phyloP scores from a whole-genome alignment of 106 monocot genomes.

The Amphibolis antarctica region DNA sequence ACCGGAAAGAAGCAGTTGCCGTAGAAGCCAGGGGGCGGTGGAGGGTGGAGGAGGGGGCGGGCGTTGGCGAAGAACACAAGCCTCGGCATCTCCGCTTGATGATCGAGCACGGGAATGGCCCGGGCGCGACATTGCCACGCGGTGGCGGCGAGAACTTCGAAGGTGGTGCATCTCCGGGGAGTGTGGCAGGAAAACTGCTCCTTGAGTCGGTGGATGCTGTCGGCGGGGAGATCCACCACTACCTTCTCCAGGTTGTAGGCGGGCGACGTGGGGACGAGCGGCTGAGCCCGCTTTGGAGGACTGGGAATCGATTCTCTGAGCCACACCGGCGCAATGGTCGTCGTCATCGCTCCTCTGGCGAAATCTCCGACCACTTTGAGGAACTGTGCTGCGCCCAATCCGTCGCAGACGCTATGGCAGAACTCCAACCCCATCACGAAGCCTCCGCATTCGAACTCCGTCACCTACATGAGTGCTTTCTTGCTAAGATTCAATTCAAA shows the following conservation, averaged over 20 bases:
- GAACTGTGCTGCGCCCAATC: background rate
- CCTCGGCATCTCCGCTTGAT: background rate
- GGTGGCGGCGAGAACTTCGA: background rate
- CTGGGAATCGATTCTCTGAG: background rate
- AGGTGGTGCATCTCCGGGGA: background rate
- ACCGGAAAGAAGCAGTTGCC: slow-evolving; percentile 19
- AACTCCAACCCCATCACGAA: background rate
- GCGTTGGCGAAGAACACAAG: slow-evolving; percentile 16
- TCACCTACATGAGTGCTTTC: no score
- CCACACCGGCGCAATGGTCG: background rate
- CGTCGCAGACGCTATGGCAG: background rate
- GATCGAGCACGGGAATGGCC: background rate
- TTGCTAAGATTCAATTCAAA: no score
- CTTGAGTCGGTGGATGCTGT: background rate
- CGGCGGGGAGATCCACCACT: background rate
- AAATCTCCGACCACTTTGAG: background rate
- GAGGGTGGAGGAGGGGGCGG: slow-evolving; percentile 6
- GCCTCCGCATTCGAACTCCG: background rate
- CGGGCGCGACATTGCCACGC: background rate
- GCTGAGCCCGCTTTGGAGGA: background rate
- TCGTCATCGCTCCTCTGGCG: background rate
- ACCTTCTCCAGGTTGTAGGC: background rate
- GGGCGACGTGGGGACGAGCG: background rate
- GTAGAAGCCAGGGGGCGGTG: slow-evolving; percentile 10
- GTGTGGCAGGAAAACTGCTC: background rate